These are phyloP conservation scores for Acorus calamus DNA, from an alignment of 106 monocot genomes.

Conservation along the genomic window DNA sequence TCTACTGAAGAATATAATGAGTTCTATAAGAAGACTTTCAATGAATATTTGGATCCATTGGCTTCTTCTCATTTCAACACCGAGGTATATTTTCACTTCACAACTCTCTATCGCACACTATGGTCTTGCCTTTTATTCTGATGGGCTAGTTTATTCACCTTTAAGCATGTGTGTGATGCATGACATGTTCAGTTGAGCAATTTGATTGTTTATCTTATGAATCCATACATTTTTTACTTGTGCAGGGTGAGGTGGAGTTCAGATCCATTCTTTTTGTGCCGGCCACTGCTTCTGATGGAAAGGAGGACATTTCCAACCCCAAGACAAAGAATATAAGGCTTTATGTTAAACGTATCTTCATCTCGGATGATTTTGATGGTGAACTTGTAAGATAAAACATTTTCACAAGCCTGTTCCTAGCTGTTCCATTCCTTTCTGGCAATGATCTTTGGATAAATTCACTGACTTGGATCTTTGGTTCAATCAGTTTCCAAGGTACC, in stretches of 20 bases:
- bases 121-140: too few relatives aligned
- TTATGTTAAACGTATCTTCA: conserved; percentile 96
- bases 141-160: neutral
- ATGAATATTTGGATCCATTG: conserved; percentile 91
- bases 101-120: too few relatives aligned
- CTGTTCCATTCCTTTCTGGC: neutral
- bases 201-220: neutral
- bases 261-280: conserved; percentile 91
- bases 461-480: neutral
- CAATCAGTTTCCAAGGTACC: conserved; percentile 83
- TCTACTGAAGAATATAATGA: conserved; percentile 94
- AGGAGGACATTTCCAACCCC: conserved; percentile 50
- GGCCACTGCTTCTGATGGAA: conserved; percentile 23
- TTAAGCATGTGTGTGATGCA: neutral
- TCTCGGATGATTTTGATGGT: conserved; percentile 99
- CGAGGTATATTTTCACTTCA: conserved; percentile 37
- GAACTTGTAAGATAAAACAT: conserved; percentile 52
- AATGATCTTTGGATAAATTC: neutral
- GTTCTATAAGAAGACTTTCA: conserved; percentile 93
- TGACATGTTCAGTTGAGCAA: neutral
- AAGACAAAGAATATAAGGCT: conserved; percentile 98
- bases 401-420: neutral
- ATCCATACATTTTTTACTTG: neutral
- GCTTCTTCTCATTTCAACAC: conserved; percentile 96
- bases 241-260: conserved; percentile 97